Evolutionary conservation across 1,284 basidiomycete genomes (phyloP), one percentile per base, ranked within the genome.

Genomic region (Cystobasidium slooffiae): DNA sequence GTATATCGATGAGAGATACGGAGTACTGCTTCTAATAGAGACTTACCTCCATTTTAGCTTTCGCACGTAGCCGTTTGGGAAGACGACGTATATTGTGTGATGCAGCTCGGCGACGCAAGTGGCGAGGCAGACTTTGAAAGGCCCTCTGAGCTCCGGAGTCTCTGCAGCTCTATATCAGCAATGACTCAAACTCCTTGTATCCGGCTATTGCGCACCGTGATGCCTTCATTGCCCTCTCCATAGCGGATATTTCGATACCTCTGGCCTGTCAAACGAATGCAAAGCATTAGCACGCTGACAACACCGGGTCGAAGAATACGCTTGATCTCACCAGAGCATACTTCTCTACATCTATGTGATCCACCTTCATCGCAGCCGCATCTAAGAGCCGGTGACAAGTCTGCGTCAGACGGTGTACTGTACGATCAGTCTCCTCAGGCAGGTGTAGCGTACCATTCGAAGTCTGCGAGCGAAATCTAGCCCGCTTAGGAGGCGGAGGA

Each of bases 21-120:
- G 31, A 31, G 5, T 31, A 31, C 31, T 31, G 31, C 31, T 2
- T 31, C 31, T 10, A 12, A 39, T 44, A 47, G 22, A 43, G 47
- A 78, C 84, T 49, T 76, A 93, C 93, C 86, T 97, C 94, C 24
- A 88, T 86, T 18, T 86, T 86, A 1, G 94, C 93, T 80, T 91
- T 91, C 53, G 88, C 87, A 67, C 93, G 86, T 39, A 97, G 84
- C 37, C 90, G 86, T 37, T 88, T 82, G 0, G 94, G 94, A n/a
- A 97, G 92, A 16, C 93, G 88, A 6, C 92, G 88, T 20, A 93
- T 89, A 82, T 97, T 91, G 82, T 97, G 94, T 78, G 92, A 94
- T 0, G 94, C 94, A 10, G 94, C 94, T 79, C 94, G 86, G 43
- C 94, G 87, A 31, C 94, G 87, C 14, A 97, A 85, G 81, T 94